phyloP scores from a whole-genome alignment of 306 rosid species.

The Corylus avellana region DNA sequence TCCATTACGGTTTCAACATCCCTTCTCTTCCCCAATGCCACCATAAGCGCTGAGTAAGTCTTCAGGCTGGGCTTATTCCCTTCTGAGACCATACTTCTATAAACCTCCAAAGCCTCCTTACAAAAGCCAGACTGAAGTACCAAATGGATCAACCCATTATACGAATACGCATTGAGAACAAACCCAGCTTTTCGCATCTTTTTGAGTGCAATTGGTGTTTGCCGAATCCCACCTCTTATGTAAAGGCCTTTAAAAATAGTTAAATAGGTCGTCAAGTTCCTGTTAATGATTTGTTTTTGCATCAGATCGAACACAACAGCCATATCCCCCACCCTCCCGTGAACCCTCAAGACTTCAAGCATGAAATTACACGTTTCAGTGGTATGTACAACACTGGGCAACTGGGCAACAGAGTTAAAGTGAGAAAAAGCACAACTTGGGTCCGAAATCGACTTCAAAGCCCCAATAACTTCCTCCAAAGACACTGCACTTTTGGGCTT shows the following conservation, averaged over 20 bases:
- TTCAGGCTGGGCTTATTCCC: constrained; percentile 85
- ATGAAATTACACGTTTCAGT: constrained; percentile 84
- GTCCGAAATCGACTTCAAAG: constrained; percentile 65
- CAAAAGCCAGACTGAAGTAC: constrained; percentile 65
- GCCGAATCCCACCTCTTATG: constrained; percentile 79
- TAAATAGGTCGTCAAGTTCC: constrained; percentile 65
- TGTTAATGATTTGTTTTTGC: constrained; percentile 71
- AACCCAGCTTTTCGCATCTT: constrained; percentile 73
- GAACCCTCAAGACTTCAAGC: constrained; percentile 68
- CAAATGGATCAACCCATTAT: constrained; percentile 83
- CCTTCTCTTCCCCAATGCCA: constrained; percentile 82
- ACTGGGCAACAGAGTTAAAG: constrained; percentile 61
- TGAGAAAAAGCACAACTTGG: constrained; percentile 59
- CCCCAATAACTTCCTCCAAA: constrained; percentile 60
- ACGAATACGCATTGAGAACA: constrained; percentile 83
- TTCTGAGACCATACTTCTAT: constrained; percentile 67
- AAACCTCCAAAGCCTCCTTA: constrained; percentile 76
- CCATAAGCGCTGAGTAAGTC: constrained; percentile 93
- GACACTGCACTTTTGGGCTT: constrained; percentile 44
- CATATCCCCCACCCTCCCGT: constrained; percentile 69
- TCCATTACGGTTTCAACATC: constrained; percentile 68
- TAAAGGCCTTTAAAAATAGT: constrained; percentile 65
- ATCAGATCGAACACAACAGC: constrained; percentile 69
- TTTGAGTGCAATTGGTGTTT: constrained; percentile 55
- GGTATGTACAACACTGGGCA: constrained; percentile 67